Evolutionary conservation across 140 eudicot species (phyloP), one percentile per base, ranked within the genome.

Genomic region (Flaveria floridana): DNA sequence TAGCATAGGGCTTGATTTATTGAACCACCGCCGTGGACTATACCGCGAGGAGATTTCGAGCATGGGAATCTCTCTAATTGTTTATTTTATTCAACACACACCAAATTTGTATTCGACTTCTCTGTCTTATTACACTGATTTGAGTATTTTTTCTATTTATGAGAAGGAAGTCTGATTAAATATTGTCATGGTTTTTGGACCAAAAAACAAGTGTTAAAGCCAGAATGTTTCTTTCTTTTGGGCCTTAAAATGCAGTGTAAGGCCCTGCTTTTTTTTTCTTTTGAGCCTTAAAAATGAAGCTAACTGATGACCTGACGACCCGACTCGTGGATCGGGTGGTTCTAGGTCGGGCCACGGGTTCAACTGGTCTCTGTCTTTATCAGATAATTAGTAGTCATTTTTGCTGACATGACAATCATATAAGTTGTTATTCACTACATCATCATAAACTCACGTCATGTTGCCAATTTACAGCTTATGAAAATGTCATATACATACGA

Each of bases 1-100:
- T 80, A 80, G 84, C 77, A 37, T 70, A 70, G 80, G 68, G 80
- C 23, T 80, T 80, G 62, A 69, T 80, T 75, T 75, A 50, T 80
- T 75, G 44, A 46, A 70, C 51, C 3, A 26, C 77, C 23, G 69
- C 76, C 68, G 72, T 39, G 68, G 73, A 61, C 30, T 51, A 25
- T 3, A 42, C 68, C 68, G 59, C 71, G 53, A 80, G 77, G 76
- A 75, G 80, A 75, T 75, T 59, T 26, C 44, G 61, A 20, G 53
- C 77, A 53, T 61, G 58, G 42, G 72, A 68, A 48, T 75, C 84
- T 69, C 77, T 75, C 69, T 61, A 28, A 41, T 80, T 69, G 81
- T 69, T 80, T 80, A 6, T 66, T 79, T 66, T 48, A 42, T 23
- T 14, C 48, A 80, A 48, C 65, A 51, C 76, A 18, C 57, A 51